phyloP scores from a whole-genome alignment of 2,329 filamentous ascomycete species.

The Talaromyces rugulosus region DNA sequence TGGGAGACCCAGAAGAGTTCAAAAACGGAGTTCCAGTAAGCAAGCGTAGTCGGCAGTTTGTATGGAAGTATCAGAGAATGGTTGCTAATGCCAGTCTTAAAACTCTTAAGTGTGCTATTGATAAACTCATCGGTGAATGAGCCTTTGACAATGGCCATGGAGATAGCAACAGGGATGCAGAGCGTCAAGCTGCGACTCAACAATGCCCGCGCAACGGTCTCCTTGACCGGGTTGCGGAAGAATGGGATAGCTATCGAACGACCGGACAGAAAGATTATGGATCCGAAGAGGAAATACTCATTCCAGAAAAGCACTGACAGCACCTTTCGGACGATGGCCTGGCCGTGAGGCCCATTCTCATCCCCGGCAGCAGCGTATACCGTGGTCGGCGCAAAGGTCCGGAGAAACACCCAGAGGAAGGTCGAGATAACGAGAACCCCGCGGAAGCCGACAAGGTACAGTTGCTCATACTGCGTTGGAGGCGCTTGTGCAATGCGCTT shows the following conservation, averaged over 20 bases:
- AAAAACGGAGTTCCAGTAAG: constrained; percentile 46
- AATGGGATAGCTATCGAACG: constrained; percentile 41
- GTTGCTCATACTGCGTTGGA: constrained; percentile 35
- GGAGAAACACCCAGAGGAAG: constrained; percentile 45
- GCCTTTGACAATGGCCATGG: constrained; percentile 35
- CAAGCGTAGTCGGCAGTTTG: constrained; percentile 33
- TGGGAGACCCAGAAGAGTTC: constrained; percentile 45
- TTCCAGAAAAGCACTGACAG: constrained; percentile 46
- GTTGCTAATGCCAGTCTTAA: constrained; percentile 25
- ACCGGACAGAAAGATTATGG: constrained; percentile 44
- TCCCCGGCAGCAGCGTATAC: constrained; percentile 33
- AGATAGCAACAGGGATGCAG: constrained; percentile 37
- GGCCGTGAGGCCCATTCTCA: constrained; percentile 33
- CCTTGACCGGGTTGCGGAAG: constrained; percentile 30
- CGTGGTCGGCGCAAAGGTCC: constrained; percentile 41
- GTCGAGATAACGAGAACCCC: constrained; percentile 38
- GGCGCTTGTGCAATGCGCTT: constrained; percentile 7
- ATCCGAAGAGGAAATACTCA: constrained; percentile 41
- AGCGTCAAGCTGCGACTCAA: constrained; percentile 42
- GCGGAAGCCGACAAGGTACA: constrained; percentile 12
- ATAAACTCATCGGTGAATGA: constrained; percentile 25
- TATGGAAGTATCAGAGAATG: constrained; percentile 30
- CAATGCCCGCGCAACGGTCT: constrained; percentile 34
- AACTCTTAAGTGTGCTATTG: constrained; percentile 19
- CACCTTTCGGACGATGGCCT: constrained; percentile 41